phyloP scores from a whole-genome alignment of 73 alveolate species.

The Diophrys appendiculata region DNA sequence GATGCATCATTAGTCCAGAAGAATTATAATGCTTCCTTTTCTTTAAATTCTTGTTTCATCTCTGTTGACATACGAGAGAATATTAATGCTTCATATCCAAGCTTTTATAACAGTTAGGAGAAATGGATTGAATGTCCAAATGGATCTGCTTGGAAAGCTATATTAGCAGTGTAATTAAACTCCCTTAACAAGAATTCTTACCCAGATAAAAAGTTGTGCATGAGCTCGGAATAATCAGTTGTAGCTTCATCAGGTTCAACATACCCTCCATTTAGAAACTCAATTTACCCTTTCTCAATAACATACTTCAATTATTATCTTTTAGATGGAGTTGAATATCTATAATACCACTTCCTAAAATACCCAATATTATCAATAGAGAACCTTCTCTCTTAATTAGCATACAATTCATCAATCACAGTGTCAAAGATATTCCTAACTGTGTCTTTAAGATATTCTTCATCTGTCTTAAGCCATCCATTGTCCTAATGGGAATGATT shows the following conservation, averaged over 20 bases:
- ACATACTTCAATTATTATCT: background rate
- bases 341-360: background rate
- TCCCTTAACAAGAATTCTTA: background rate
- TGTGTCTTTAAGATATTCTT: background rate
- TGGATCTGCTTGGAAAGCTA: background rate
- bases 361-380: background rate
- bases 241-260: background rate
- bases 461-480: background rate
- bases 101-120: too few relatives aligned
- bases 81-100: background rate
- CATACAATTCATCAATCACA: background rate
- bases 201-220: background rate
- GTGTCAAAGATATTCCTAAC: background rate
- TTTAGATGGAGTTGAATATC: background rate
- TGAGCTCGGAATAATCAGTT: background rate
- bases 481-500: background rate
- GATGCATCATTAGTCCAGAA: background rate
- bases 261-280: background rate
- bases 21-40: background rate
- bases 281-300: background rate
- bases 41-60: background rate
- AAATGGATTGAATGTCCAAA: background rate
- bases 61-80: background rate
- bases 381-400: background rate
- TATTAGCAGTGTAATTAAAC: background rate